A percentile compares a stretch with the other conserved stretches of the same genome.
Evolutionary conservation across 164 flowering plant genomes (phyloP).

Genomic region (Aristolochia fimbriata): DNA sequence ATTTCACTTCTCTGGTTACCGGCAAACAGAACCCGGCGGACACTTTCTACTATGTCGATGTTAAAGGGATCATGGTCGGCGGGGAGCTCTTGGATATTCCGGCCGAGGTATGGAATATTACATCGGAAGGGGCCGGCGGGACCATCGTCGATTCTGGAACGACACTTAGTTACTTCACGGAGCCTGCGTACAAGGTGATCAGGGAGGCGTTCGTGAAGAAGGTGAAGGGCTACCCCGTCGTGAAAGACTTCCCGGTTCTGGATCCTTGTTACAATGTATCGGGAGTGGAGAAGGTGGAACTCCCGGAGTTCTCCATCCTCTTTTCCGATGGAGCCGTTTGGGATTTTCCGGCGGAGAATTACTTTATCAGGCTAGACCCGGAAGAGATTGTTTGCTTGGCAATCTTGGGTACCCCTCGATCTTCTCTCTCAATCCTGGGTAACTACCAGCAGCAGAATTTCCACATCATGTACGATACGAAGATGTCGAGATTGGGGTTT

Average conservation of each 20-base stretch:
- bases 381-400: constrained; percentile 76
- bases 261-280: constrained; percentile 85
- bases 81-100: constrained; percentile 64
- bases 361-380: constrained; percentile 60
- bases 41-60: constrained; percentile 73
- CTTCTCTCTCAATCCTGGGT: constrained; percentile 74
- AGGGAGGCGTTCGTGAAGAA: constrained; percentile 58
- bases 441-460: constrained; percentile 98
- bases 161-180: constrained; percentile 73
- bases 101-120: constrained; percentile 45
- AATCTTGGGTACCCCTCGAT: constrained; percentile 51
- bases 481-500: constrained; percentile 78
- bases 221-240: constrained; percentile 37
- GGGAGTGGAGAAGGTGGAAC: constrained; percentile 44
- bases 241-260: constrained; percentile 47
- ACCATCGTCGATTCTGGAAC: constrained; percentile 93
- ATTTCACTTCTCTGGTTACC: constrained; percentile 52
- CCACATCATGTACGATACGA: constrained; percentile 74
- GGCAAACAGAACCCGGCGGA: constrained; percentile 61
- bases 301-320: constrained; percentile 63
- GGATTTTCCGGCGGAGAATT: constrained; percentile 82
- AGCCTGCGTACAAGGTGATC: constrained; percentile 61
- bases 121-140: constrained; percentile 62
- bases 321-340: constrained; percentile 81
- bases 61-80: constrained; percentile 61